Conservation (phyloP, 257 asterid genomes). For the Paraleonurus japonicus region DNA sequence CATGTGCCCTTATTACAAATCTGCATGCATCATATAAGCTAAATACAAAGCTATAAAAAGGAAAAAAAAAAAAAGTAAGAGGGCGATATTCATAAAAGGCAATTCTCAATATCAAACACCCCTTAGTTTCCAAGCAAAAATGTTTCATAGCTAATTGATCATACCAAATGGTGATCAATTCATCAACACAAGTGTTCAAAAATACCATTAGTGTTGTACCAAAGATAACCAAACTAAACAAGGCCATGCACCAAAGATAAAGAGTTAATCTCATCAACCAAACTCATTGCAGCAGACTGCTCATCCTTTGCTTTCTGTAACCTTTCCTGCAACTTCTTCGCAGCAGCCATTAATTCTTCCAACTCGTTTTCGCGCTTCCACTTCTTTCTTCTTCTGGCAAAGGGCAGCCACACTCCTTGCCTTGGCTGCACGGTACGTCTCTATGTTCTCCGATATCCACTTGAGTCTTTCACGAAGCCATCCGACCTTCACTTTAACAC, state of each 20-base stretch:
- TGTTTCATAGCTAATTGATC: no score
- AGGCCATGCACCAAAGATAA: constrained; percentile 12
- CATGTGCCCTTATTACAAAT: no score
- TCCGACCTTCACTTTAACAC: constrained; percentile 6
- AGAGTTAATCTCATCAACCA: not conserved
- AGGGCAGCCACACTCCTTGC: not conserved
- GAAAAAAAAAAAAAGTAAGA: no score
- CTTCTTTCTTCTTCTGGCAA: not conserved
- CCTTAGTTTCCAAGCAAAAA: no score
- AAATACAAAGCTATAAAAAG: no score
- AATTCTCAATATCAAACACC: no score
- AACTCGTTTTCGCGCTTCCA: not conserved
- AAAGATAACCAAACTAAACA: not conserved
- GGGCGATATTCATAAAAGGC: no score
- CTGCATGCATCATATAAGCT: no score
- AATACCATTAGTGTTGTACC: not conserved
- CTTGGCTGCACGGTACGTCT: not conserved
- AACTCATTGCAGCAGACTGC: not conserved
- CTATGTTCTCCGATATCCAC: not conserved
- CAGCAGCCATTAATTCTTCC: not conserved
- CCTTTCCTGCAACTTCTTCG: not conserved
- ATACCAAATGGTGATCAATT: no score
- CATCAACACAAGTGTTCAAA: not conserved
- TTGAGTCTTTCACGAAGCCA: constrained; percentile 4
- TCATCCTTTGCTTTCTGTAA: constrained; percentile 5